Percentiles rank a stretch among this genome's conserved stretches.
These are phyloP conservation scores for Septoria linicola DNA, from an alignment of 2,329 filamentous ascomycete genomes.

Conservation along the genomic window DNA sequence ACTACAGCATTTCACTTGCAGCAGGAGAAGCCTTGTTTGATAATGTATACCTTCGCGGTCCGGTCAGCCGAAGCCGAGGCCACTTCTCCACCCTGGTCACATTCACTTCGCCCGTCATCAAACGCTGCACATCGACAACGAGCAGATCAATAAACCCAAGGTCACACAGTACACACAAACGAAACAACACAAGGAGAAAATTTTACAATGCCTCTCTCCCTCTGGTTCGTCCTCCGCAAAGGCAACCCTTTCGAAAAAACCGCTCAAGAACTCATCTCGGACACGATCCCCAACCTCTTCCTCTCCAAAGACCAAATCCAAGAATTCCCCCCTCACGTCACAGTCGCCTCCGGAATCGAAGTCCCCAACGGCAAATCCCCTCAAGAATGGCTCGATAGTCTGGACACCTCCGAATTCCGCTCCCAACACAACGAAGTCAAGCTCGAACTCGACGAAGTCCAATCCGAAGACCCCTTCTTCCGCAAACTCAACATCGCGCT, in stretches of 20 bases:
- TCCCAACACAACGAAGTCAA: slow-evolving; percentile 27
- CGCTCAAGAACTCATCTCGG: slow-evolving; percentile 30
- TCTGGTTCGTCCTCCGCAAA: slow-evolving; percentile 28
- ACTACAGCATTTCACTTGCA: no score
- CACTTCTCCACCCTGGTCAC: no score
- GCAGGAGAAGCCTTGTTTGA: no score
- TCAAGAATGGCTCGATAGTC: slow-evolving; percentile 27
- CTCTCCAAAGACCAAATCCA: slow-evolving; percentile 17
- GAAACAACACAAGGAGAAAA: neutral
- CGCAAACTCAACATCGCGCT: slow-evolving; percentile 28
- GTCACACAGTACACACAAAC: neutral
- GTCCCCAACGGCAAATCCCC: slow-evolving; percentile 16
- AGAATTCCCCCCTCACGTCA: slow-evolving; percentile 26
- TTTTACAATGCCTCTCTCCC: slow-evolving; percentile 24
- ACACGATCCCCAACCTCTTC: slow-evolving; percentile 27
- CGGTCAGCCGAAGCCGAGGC: no score
- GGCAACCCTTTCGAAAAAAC: slow-evolving; percentile 27
- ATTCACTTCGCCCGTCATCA: no score
- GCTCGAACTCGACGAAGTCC: slow-evolving; percentile 25
- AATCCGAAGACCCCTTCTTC: slow-evolving; percentile 28
- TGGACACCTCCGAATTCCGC: slow-evolving; percentile 19
- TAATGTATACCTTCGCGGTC: no score
- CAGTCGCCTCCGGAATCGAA: slow-evolving; percentile 25
- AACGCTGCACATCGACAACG: no score
- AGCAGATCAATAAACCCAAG: no score